phyloP scores from a whole-genome alignment of 192 early-diverging fungal genomes.

The Lunasporangiospora selenospora region DNA sequence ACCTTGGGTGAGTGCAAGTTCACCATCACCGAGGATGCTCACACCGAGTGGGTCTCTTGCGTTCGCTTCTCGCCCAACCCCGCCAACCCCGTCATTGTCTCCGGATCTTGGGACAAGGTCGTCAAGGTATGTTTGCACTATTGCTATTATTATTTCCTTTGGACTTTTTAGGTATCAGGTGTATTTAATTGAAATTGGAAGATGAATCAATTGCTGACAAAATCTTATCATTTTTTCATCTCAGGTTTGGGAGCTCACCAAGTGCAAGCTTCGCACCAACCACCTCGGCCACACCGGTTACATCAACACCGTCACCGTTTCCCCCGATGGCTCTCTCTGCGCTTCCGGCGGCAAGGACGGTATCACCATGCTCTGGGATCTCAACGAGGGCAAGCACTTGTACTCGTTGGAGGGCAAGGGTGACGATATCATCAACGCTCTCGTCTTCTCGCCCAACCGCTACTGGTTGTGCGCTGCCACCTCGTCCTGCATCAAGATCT shows the following conservation, averaged over 20 bases:
- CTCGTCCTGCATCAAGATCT: conserved; percentile 96
- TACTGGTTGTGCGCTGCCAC: conserved; percentile 99
- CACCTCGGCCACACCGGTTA: conserved; percentile 98
- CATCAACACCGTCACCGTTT: conserved; percentile 98
- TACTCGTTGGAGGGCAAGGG: conserved; percentile 93
- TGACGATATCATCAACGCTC: conserved; percentile 94
- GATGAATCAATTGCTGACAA: background rate
- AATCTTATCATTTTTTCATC: conserved; percentile 2
- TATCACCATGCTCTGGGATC: conserved; percentile 99
- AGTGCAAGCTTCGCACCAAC: conserved; percentile 99
- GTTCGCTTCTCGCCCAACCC: conserved; percentile 99
- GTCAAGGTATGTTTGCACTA: too few relatives aligned
- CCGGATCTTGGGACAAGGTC: conserved; percentile 99
- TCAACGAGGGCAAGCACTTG: conserved; percentile 99
- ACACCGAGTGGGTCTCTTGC: conserved; percentile 99
- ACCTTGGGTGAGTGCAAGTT: conserved; percentile 99
- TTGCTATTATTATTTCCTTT: too few relatives aligned
- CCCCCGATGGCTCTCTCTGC: conserved; percentile 99
- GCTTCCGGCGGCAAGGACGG: conserved; percentile 99
- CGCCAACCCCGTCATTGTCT: conserved; percentile 96
- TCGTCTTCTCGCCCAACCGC: conserved; percentile 99
- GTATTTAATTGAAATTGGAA: background rate
- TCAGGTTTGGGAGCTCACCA: conserved; percentile 98
- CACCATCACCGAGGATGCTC: conserved; percentile 96
- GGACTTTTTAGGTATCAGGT: too few relatives aligned